Base-by-base conservation (phyloP, 495 filamentous ascomycete genomes). In the Podospora australis region DNA sequence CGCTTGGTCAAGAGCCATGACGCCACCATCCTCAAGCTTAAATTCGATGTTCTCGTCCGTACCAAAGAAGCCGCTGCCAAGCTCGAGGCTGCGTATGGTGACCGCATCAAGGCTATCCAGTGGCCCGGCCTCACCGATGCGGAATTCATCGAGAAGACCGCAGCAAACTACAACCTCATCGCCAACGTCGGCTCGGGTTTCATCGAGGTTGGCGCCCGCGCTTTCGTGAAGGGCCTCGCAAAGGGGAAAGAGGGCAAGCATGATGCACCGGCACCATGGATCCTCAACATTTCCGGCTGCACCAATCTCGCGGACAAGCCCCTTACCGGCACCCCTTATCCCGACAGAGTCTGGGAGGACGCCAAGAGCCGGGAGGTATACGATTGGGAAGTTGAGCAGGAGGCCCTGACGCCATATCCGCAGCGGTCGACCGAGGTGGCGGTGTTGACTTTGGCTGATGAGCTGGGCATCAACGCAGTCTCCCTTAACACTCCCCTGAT, bases 21-120 rank as follows among this genome's bases (percentile, higher is more conserved):
- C 8, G 14, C 40, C 10, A 25, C 29, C 49, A n/a, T 51, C 40
- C 38, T 20, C 20, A 38, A 8, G 6, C 13, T 45, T 5, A 35
- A 17, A 19, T 25, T 51, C 40, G 24, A 29, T 25, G 16, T 28
- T 13, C 49, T 52, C 21, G 24, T 46, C 14, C 49, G 49, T 35
- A 39, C 30, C 24, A 16, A 46, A 19, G 42, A 46, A 2, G 41
- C 32, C 29, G 42, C 43, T 5, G 11, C 26, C 10, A 46, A 39
- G 16, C 43, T 52, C 19, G 21, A 28, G 17, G 42, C 26, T 6
- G 17, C 49, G 30, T 53, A 48, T 45, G 42, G 56, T 46, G 39
- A 52, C 23, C 48, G 49, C 34, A 14, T 59, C 5, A 50, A 43
- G 13, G 16, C 48, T 19, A 56, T 56, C 25, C 40, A 49, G 1